Percentiles rank a stretch among this genome's conserved stretches.
Evolutionary conservation across 2,329 filamentous ascomycete genomes (phyloP).

Genomic region (Fusarium duplospermum): DNA sequence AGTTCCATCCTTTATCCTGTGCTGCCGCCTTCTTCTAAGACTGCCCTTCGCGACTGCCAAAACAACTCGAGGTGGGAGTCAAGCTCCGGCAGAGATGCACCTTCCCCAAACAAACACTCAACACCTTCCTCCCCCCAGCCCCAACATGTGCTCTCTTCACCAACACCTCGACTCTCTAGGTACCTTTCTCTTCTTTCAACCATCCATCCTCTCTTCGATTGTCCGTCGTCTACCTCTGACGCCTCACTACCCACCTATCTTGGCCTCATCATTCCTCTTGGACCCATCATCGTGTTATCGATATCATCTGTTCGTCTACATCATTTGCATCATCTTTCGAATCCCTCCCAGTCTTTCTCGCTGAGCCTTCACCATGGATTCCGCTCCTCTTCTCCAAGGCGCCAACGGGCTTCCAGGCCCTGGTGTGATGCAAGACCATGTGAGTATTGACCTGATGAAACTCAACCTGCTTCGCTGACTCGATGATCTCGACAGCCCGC

Average conservation of each 20-base stretch:
- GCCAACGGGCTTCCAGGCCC: conserved; percentile 47
- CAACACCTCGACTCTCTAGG: background rate
- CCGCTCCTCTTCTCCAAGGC: conserved; percentile 49
- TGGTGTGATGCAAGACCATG: conserved; percentile 52
- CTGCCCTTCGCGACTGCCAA: background rate
- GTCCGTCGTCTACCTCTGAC: conserved; percentile 2
- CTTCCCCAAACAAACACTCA: background rate
- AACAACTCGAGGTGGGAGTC: background rate
- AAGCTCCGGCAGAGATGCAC: background rate
- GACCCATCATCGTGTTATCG: conserved; percentile 13
- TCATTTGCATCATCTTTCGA: background rate
- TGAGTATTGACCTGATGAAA: conserved; percentile 24
- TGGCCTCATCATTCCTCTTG: conserved; percentile 7
- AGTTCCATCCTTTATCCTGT: no score
- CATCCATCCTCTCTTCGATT: conserved; percentile 12
- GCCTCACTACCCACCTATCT: conserved; percentile 18
- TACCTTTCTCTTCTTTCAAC: conserved; percentile 1
- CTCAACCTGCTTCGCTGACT: conserved; percentile 18
- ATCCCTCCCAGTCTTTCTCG: background rate
- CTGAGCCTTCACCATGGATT: conserved; percentile 45
- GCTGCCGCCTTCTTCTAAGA: background rate
- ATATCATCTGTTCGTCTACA: background rate
- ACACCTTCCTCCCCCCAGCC: background rate
- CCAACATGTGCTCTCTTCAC: background rate
- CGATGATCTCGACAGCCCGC: conserved; percentile 54